A percentile compares a stretch with the other conserved stretches of the same genome.
Evolutionary conservation across 2,329 filamentous ascomycete species (phyloP).

Genomic region (Penicillium brevicompactum): DNA sequence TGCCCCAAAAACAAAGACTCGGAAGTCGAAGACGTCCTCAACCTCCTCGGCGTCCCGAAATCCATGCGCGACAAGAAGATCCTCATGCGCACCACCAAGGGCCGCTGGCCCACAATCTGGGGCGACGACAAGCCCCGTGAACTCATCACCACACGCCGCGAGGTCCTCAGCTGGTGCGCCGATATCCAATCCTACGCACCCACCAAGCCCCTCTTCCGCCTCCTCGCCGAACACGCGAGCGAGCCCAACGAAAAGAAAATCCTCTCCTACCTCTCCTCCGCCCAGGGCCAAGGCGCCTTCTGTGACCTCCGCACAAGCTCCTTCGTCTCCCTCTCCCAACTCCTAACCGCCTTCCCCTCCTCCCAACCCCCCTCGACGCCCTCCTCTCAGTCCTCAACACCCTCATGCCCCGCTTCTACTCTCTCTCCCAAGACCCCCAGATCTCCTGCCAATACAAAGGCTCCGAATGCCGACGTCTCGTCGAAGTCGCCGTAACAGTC

Average conservation of each 20-base stretch:
- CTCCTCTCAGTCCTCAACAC: slow-evolving; percentile 79
- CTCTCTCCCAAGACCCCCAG: slow-evolving; percentile 92
- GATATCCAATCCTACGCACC: slow-evolving; percentile 93
- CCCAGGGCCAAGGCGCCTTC: slow-evolving; percentile 87
- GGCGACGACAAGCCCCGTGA: slow-evolving; percentile 83
- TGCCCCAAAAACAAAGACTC: slow-evolving; percentile 80
- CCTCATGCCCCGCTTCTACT: slow-evolving; percentile 98
- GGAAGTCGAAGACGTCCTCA: slow-evolving; percentile 80
- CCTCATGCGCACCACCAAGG: slow-evolving; percentile 73
- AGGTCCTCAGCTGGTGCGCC: slow-evolving; percentile 92
- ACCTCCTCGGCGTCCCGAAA: slow-evolving; percentile 77
- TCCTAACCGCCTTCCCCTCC: slow-evolving; percentile 89
- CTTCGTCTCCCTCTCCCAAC: slow-evolving; percentile 79
- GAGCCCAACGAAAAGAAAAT: slow-evolving; percentile 86
- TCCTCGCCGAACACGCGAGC: slow-evolving; percentile 81
- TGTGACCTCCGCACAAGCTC: slow-evolving; percentile 92
- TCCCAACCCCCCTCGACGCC: slow-evolving; percentile 83
- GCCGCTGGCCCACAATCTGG: slow-evolving; percentile 98
- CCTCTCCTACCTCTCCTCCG: slow-evolving; percentile 80
- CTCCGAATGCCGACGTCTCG: slow-evolving; percentile 72
- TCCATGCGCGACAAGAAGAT: slow-evolving; percentile 83
- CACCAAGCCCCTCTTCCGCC: slow-evolving; percentile 80
- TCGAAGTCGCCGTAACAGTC: slow-evolving; percentile 96
- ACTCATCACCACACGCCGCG: slow-evolving; percentile 84
- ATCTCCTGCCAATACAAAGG: slow-evolving; percentile 71